Conservation (phyloP, 768 basidiomycete genomes). For the Podaxis mareebaensis region DNA sequence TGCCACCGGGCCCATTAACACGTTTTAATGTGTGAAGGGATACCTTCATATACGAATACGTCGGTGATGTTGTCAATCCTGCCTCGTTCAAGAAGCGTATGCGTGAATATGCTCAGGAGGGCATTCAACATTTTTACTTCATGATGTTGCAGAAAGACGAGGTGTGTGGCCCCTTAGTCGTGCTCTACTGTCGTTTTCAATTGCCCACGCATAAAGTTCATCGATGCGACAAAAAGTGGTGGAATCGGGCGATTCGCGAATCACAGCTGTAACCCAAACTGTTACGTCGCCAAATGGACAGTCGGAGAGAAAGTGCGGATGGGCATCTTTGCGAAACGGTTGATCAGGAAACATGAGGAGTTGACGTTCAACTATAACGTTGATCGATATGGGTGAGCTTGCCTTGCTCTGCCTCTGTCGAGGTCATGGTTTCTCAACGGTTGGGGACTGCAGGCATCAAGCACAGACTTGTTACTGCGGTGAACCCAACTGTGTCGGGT, state of each 20-base stretch:
- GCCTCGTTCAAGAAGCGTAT: slow-evolving; percentile 89
- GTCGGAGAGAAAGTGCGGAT: slow-evolving; percentile 87
- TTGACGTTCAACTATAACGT: slow-evolving; percentile 99
- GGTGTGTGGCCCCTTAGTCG: slow-evolving; percentile 44
- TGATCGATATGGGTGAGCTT: slow-evolving; percentile 90
- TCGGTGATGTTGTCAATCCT: slow-evolving; percentile 93
- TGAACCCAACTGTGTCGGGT: slow-evolving; percentile 93
- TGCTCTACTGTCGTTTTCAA: neutral
- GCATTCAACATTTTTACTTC: slow-evolving; percentile 97
- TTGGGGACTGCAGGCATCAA: slow-evolving; percentile 67
- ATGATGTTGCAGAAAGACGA: slow-evolving; percentile 99
- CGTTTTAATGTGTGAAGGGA: slow-evolving; percentile 53
- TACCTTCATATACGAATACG: slow-evolving; percentile 93
- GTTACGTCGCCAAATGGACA: slow-evolving; percentile 98
- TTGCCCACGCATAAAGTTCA: slow-evolving; percentile 57
- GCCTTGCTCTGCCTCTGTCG: neutral
- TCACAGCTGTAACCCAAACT: slow-evolving; percentile 97
- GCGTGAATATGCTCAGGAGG: slow-evolving; percentile 90
- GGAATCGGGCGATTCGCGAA: slow-evolving; percentile 98
- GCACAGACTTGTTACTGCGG: slow-evolving; percentile 95
- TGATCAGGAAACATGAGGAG: slow-evolving; percentile 79
- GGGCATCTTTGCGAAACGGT: slow-evolving; percentile 95
- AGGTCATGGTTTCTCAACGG: slow-evolving; percentile 1
- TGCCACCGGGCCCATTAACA: slow-evolving; percentile 3
- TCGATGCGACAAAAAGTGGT: slow-evolving; percentile 96